Conservation (phyloP, 2,329 filamentous ascomycete species). For the Ceratocystis huliohia region DNA sequence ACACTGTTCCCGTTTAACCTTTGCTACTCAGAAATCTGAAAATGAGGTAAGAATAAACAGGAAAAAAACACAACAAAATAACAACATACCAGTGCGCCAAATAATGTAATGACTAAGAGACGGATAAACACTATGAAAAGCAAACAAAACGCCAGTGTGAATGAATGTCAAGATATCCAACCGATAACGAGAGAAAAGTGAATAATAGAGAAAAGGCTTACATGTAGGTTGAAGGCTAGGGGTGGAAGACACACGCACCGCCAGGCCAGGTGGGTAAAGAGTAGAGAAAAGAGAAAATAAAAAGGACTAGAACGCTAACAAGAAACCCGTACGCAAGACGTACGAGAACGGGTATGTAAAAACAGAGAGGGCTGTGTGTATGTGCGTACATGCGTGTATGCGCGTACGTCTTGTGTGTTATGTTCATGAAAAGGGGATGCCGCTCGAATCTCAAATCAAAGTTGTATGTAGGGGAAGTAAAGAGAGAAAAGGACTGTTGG, state of each 20-base stretch:
- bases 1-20: too few relatives aligned
- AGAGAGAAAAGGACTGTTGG: neutral
- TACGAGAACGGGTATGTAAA: neutral
- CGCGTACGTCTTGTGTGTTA: neutral
- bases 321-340: too few relatives aligned
- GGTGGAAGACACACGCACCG: neutral
- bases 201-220: constrained; percentile 4
- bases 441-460: too few relatives aligned
- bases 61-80: neutral
- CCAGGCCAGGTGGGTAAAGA: neutral
- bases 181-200: neutral
- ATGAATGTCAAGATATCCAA: neutral
- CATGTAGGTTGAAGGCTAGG: neutral
- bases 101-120: neutral
- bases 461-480: too few relatives aligned
- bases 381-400: neutral
- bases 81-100: neutral
- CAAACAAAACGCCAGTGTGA: neutral
- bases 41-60: neutral
- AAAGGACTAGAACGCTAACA: neutral
- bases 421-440: too few relatives aligned
- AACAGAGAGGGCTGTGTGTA: neutral
- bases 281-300: neutral
- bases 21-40: too few relatives aligned
- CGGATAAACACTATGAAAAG: neutral